Base-by-base conservation (phyloP, 257 asterid genomes). In the Rehmannia glutinosa region DNA sequence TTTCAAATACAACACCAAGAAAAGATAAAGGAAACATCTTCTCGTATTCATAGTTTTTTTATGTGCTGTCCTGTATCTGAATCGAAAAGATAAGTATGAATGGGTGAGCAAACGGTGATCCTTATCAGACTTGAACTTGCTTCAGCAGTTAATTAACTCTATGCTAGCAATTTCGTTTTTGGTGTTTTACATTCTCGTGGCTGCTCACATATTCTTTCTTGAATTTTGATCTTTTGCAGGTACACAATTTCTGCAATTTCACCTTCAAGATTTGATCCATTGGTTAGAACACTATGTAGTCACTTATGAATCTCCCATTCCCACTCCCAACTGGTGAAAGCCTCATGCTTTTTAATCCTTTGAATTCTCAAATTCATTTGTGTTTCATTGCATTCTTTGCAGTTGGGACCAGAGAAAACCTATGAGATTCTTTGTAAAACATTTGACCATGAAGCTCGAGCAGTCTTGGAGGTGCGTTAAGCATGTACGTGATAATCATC, bases 341-440 rank as follows among this genome's bases (percentile, higher is more conserved):
- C 11, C 12, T 74, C 16, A 46, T 21, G 9, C 2, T 64, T 36
- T 54, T 56, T 21, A 59, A 27, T 36, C 23, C 13, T 62, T 58
- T 19, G 27, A 54, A 15, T 21, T 42, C 41, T 46, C n/a, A 36
- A 11, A 35, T 24, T 45, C 52, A 53, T 35, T 15, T 54, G 6
- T 52, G 27, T 55, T 49, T 39, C 24, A 42, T 58, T 53, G 4
- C 57, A 13, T 27, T 43, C 50, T 64, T 15, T 76, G 80, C 87
- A 84, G 97, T 63, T 84, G 69, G 94, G 88, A 46, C 38, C 70
- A 38, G 75, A 82, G 76, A 79, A 75, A 38, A 90, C 75, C 79
- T 94, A 94, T 70, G 96, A 87, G 83, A 85, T 84, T 80, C 95
- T 86, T 45, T 87, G 85, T 54, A 86, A 86, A 82, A 73, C 90